Base-by-base conservation (phyloP, 345 rosid genomes). In the Citrus australasica region DNA sequence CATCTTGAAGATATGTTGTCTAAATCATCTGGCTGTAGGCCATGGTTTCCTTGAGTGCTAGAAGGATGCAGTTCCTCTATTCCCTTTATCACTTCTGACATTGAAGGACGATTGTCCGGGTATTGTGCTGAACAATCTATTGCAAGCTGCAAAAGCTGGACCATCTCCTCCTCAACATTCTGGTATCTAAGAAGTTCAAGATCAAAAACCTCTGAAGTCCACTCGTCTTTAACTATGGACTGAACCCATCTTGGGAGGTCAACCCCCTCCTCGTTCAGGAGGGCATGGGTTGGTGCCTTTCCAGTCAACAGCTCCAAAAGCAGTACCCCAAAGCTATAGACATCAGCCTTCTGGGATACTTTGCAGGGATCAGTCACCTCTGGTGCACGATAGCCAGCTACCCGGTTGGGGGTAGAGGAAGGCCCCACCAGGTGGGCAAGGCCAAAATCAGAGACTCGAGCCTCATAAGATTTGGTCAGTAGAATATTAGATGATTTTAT, bases 161-260 rank as follows among this genome's bases (percentile, higher is more conserved):
- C 94, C 97, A 93, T 93, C 84, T 91, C 97, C 79, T 84, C 98
- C 86, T 91, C 97, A 22, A 86, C 84, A 4, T 81, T 90, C 83
- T 91, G 96, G 79, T 88, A 85, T 79, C 96, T 87, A 53, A 90
- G 89, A 75, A 95, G 98, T 88, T 95, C 99, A 4, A 89, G 84
- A 81, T 95, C 99, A 5, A 93, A 92, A 5, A 93, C 99, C 87
- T 91, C 98, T 0, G 88, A 90, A 33, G 87, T 91, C 98, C 97
- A 94, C 81, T 92, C 98, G 70, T 92, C 99, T 65, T 90, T 82
- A 56, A 89, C 95, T 51, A 92, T 88, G 32, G 99, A 92, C 81
- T 88, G 97, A 55, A 94, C 98, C 99, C 99, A 96, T 81, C 99
- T 83, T 3, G 97, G 97, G 55, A 96, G 92, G 82, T 96, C 99